Evolutionary conservation across 768 basidiomycete species (phyloP).

Genomic region (Kwoniella dendrophila): DNA sequence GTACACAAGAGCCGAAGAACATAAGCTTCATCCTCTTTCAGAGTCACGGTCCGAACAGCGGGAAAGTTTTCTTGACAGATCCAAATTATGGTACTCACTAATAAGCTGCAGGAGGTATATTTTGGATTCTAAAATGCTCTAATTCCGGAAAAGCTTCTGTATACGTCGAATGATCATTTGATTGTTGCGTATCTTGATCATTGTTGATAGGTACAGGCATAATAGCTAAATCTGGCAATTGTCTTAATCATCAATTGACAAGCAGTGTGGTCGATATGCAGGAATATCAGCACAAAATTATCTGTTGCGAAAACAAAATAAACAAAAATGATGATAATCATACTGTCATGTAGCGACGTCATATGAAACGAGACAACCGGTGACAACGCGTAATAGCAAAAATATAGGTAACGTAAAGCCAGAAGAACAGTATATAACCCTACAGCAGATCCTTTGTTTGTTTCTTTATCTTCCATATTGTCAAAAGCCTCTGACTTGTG

Average conservation of each 20-base stretch:
- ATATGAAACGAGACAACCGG: background rate
- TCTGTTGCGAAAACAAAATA: background rate
- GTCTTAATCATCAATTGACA: background rate
- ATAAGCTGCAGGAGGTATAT: constrained; percentile 42
- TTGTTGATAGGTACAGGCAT: constrained; percentile 23
- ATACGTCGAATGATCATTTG: background rate
- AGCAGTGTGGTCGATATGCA: no score
- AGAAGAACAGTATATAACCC: background rate
- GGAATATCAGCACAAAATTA: no score
- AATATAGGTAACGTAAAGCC: constrained; percentile 1
- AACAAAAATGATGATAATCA: constrained; percentile 8
- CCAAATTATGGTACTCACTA: constrained; percentile 29
- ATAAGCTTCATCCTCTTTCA: background rate
- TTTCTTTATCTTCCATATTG: constrained; percentile 1
- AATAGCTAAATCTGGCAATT: background rate
- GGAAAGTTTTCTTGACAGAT: no score
- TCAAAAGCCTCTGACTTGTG: no score
- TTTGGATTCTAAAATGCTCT: constrained; percentile 33
- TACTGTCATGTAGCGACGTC: background rate
- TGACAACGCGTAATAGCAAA: background rate
- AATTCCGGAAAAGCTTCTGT: constrained; percentile 23
- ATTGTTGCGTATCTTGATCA: background rate
- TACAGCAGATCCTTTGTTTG: constrained; percentile 3
- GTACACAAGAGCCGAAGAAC: background rate
- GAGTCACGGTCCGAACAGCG: no score